phyloP scores from a whole-genome alignment of 2,329 filamentous ascomycete genomes.

The Talaromyces sp. region DNA sequence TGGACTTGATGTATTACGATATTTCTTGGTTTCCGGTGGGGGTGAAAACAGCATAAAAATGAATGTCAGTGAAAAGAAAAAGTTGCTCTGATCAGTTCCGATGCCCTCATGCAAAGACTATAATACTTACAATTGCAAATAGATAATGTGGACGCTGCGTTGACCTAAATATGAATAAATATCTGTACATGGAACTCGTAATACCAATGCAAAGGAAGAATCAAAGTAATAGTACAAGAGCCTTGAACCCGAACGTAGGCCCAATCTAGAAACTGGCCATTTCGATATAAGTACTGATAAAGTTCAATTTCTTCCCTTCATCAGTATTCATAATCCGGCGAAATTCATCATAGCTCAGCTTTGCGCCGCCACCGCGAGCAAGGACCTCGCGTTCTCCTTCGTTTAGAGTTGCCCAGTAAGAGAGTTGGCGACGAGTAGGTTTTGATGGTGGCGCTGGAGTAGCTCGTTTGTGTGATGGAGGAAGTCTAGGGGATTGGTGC shows the following conservation, averaged over 20 bases:
- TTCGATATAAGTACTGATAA: slow-evolving; percentile 89
- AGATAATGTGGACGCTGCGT: background rate
- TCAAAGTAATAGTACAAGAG: background rate
- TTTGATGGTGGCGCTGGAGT: slow-evolving; percentile 15
- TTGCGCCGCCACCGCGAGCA: slow-evolving; percentile 67
- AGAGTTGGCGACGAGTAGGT: slow-evolving; percentile 39
- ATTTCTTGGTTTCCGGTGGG: too few relatives aligned
- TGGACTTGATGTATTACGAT: too few relatives aligned
- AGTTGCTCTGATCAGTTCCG: background rate
- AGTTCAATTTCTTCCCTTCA: slow-evolving; percentile 67
- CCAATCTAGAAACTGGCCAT: slow-evolving; percentile 55
- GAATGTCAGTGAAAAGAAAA: too few relatives aligned
- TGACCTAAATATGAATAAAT: background rate
- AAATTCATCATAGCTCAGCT: slow-evolving; percentile 76
- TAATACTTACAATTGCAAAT: background rate
- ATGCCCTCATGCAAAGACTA: background rate
- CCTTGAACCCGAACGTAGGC: background rate
- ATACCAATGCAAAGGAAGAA: background rate
- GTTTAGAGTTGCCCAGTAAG: slow-evolving; percentile 53
- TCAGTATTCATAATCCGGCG: slow-evolving; percentile 68
- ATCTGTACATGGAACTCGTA: background rate
- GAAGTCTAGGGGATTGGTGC: slow-evolving; percentile 18
- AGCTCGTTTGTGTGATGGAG: slow-evolving; percentile 22
- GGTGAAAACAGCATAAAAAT: too few relatives aligned
- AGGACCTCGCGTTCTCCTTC: slow-evolving; percentile 68